phyloP scores from a whole-genome alignment of 106 monocot species.

The Ottelia alismoides region DNA sequence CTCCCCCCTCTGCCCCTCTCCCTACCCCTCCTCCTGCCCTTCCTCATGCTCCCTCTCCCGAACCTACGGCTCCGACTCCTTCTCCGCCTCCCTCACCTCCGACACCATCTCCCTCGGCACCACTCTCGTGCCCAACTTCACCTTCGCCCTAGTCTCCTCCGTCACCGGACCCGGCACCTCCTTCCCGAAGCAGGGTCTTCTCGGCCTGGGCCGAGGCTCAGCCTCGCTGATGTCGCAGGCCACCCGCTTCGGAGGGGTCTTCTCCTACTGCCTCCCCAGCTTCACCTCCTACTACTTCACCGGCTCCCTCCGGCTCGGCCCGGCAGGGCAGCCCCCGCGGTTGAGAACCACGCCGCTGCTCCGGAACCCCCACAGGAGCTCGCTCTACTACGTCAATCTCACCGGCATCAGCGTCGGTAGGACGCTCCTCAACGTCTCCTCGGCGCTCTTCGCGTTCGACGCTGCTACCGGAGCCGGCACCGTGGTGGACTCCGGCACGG shows the following conservation, averaged over 20 bases:
- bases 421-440: conserved; percentile 21
- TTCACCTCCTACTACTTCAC: conserved; percentile 98
- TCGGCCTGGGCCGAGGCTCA: conserved; percentile 64
- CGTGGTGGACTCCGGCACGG: conserved; percentile 86
- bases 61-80: conserved; percentile 47
- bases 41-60: conserved; percentile 38
- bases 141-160: conserved; percentile 58
- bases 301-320: conserved; percentile 74
- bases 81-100: conserved; percentile 35
- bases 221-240: conserved; percentile 51
- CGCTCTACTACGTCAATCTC: conserved; percentile 85
- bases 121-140: conserved; percentile 34
- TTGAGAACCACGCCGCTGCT: conserved; percentile 69
- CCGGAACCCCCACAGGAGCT: conserved; percentile 73
- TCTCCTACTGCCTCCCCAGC: conserved; percentile 97
- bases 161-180: conserved; percentile 13
- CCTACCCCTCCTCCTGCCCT: conserved; percentile 6
- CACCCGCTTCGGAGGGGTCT: conserved; percentile 50
- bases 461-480: conserved; percentile 69
- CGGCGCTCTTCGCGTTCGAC: conserved; percentile 41
- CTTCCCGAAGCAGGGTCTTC: conserved; percentile 64
- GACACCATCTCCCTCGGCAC: conserved; percentile 45
- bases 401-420: conserved; percentile 61
- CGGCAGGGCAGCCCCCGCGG: conserved; percentile 35
- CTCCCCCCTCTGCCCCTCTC: conserved; percentile 27